phyloP scores from a whole-genome alignment of 306 rosid genomes.

The Datisca glomerata region DNA sequence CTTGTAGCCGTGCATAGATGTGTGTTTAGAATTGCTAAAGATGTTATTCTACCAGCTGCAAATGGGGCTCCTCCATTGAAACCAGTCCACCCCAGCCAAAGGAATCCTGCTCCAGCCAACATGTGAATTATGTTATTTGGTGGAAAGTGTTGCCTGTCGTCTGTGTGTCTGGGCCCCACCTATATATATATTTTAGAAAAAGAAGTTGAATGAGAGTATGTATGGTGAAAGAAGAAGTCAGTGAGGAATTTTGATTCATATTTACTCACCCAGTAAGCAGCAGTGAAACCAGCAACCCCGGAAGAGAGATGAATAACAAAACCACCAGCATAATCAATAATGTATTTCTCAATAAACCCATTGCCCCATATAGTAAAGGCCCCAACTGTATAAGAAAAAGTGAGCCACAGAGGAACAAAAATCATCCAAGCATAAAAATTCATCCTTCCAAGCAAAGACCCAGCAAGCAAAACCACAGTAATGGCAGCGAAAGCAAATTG shows the following conservation, averaged over 20 bases:
- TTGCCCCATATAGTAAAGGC: conserved; percentile 56
- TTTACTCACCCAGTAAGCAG: conserved; percentile 87
- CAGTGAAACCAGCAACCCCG: conserved; percentile 67
- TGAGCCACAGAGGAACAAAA: conserved; percentile 70
- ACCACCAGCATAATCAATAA: conserved; percentile 68
- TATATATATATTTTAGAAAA: no score
- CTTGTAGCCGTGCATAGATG: conserved; percentile 67
- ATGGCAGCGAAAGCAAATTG: conserved; percentile 74
- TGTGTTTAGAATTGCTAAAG: conserved; percentile 54
- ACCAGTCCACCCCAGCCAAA: conserved; percentile 78
- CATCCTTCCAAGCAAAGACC: conserved; percentile 71
- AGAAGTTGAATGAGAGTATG: no score
- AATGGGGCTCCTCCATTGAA: conserved; percentile 79
- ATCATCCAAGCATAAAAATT: conserved; percentile 68
- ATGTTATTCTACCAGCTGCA: conserved; percentile 27
- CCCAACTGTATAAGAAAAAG: conserved; percentile 46
- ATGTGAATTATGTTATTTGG: conserved; percentile 70
- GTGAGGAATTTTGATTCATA: conserved; percentile 4
- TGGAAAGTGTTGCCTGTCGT: conserved; percentile 53
- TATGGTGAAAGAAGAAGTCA: neutral
- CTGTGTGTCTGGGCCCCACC: conserved; percentile 65
- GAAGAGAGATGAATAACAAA: conserved; percentile 70
- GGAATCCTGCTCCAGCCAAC: conserved; percentile 69
- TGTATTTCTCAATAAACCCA: conserved; percentile 24
- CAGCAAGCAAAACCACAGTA: conserved; percentile 59